These are phyloP conservation scores for Diplosphaera chodatii DNA, from an alignment of 139 green algal genomes.

Conservation along the genomic window DNA sequence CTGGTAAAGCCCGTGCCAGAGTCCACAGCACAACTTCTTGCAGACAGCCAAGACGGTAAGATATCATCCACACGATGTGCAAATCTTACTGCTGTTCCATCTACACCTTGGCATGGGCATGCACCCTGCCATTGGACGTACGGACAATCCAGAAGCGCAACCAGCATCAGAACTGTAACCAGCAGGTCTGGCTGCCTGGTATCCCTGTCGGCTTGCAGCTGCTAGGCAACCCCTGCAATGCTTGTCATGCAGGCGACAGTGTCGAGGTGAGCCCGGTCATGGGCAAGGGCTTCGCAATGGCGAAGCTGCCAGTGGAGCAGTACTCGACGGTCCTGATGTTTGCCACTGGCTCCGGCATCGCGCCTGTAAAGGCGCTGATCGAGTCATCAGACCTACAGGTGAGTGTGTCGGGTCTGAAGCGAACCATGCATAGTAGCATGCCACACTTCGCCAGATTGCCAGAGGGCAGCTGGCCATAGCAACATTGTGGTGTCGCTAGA, in stretches of 20 bases:
- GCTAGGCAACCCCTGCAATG: background rate
- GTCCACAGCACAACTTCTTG: constrained; percentile 52
- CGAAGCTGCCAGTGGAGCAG: constrained; percentile 55
- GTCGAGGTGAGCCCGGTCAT: constrained; percentile 51
- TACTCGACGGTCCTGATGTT: constrained; percentile 68
- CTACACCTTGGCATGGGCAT: no score
- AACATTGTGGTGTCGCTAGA: no score
- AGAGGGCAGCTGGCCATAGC: no score
- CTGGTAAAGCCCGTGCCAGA: constrained; percentile 58
- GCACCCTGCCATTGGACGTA: no score
- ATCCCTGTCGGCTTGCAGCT: background rate
- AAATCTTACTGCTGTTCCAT: no score
- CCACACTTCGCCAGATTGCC: no score
- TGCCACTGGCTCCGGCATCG: constrained; percentile 70
- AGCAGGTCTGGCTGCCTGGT: background rate
- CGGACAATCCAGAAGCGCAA: no score
- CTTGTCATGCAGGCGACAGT: constrained; percentile 18
- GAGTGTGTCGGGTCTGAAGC: no score
- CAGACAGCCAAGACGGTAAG: constrained; percentile 8
- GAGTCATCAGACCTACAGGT: constrained; percentile 45
- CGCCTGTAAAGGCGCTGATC: constrained; percentile 72
- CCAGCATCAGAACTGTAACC: no score
- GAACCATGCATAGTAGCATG: no score
- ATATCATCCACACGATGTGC: no score
- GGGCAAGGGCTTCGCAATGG: constrained; percentile 84